A percentile compares a stretch with the other conserved stretches of the same genome.
These are phyloP conservation scores for Besnoitia besnoiti DNA, from an alignment of 169 alveolate genomes.

Conservation along the genomic window DNA sequence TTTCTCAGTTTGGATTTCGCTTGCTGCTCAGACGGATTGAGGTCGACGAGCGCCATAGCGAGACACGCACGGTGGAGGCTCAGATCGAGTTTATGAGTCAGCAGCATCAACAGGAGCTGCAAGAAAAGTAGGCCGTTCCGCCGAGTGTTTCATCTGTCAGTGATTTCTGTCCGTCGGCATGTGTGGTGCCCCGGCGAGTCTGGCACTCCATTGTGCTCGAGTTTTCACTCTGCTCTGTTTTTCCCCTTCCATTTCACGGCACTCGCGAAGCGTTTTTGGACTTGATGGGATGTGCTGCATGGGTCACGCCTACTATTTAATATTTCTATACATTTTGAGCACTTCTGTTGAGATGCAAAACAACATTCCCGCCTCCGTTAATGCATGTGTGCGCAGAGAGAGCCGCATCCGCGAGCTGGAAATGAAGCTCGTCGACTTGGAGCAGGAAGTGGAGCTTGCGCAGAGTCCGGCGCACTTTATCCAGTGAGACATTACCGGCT, in stretches of 20 bases:
- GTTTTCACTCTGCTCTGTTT: background rate
- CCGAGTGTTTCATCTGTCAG: too few species aligned
- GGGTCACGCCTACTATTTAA: too few species aligned
- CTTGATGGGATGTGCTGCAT: too few species aligned
- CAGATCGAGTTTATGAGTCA: conserved; percentile 29
- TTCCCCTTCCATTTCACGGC: background rate
- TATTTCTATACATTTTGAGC: too few species aligned
- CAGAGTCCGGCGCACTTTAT: conserved; percentile 18
- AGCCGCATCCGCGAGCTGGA: conserved; percentile 31
- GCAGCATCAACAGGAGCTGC: conserved; percentile 16
- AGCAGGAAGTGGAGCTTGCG: conserved; percentile 34
- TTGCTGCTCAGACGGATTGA: background rate
- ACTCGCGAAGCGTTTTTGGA: too few species aligned
- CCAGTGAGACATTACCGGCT: background rate
- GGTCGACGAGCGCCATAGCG: conserved; percentile 4
- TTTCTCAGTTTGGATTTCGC: background rate
- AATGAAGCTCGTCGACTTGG: conserved; percentile 38
- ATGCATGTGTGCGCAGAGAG: background rate
- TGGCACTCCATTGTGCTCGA: background rate
- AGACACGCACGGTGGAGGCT: conserved; percentile 30
- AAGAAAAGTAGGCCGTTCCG: background rate
- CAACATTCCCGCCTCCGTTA: too few species aligned
- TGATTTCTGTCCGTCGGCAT: too few species aligned
- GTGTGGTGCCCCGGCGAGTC: background rate
- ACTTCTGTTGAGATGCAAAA: too few species aligned